Percentiles rank a stretch among this genome's conserved stretches.
Evolutionary conservation across 2,329 filamentous ascomycete genomes (phyloP).

Genomic region (Calonectria montana): DNA sequence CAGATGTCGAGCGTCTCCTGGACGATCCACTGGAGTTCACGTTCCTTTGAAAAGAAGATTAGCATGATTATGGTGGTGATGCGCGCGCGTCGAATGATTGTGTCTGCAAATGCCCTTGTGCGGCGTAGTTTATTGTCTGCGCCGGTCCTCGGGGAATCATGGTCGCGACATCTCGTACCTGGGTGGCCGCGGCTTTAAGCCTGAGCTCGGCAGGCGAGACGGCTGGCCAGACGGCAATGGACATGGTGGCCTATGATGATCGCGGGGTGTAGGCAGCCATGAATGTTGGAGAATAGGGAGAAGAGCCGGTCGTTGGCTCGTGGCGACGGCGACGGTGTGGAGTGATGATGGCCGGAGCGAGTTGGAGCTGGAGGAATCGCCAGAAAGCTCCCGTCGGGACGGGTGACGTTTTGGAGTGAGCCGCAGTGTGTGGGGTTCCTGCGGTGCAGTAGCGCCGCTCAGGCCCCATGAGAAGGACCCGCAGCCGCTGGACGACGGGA

Average conservation of each 20-base stretch:
- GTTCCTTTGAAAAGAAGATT: constrained; percentile 51
- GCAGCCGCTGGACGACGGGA: constrained; percentile 2
- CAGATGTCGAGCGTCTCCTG: constrained; percentile 61
- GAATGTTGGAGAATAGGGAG: constrained; percentile 28
- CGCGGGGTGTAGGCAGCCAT: constrained; percentile 37
- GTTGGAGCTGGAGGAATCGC: constrained; percentile 36
- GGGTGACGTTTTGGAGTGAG: constrained; percentile 34
- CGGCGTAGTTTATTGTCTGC: background rate
- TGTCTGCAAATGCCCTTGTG: background rate
- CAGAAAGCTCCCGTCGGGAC: constrained; percentile 20
- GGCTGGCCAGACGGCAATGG: constrained; percentile 69
- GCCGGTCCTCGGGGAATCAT: background rate
- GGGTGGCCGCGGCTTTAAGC: constrained; percentile 60
- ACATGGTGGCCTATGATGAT: constrained; percentile 56
- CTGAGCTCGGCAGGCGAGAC: constrained; percentile 63
- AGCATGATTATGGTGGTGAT: constrained; percentile 36
- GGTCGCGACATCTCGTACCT: constrained; percentile 58
- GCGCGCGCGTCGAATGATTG: background rate
- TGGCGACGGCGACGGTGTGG: background rate
- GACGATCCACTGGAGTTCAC: constrained; percentile 68
- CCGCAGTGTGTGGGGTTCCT: constrained; percentile 20
- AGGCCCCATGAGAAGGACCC: constrained; percentile 7
- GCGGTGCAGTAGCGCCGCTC: constrained; percentile 24
- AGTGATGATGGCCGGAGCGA: constrained; percentile 22
- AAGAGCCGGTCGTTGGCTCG: background rate